Base-by-base conservation (phyloP, 805 yeast genomes). In the Kodamaea neixiangensis region DNA sequence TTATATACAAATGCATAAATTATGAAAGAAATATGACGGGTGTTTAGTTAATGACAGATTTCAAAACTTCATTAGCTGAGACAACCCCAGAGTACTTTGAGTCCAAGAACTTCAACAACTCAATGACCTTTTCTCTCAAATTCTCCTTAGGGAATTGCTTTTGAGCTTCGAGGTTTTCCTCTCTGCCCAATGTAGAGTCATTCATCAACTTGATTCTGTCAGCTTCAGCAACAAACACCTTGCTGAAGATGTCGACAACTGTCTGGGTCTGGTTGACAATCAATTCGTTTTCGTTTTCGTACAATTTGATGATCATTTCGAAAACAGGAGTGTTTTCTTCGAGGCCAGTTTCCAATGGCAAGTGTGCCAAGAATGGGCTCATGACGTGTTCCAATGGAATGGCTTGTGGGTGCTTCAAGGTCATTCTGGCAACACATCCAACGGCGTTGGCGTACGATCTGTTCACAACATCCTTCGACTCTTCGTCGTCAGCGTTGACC, bases 381-480 rank as follows among this genome's bases (percentile, higher is more conserved):
- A 93, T 81, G 50, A 83, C 91, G 53, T 79, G 83, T 55, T 68
- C 72, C 58, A 90, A 71, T 53, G 97, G 97, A 58, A 92, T 83
- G 34, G 86, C 79, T 35, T 71, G 72, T 61, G 82, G 83, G 67
- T 87, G 80, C 65, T 86, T 85, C 67, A 89, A 74, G 11, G 88
- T 81, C 88, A 94, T 79, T 72, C 99, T 84, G 14, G 97, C 92
- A 51, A 92, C 96, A 80, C 98, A 94, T 41, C 99, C 99, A 69
- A 94, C 87, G 3, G 97, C 97, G 69, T 94, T 94, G 53, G 98
- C 97, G 59, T 82, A 83, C 5, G 96, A 83, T 74, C 96, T 81
- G 72, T 86, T 85, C 60, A 89, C 81, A 53, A 83, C 86, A 57
- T 90, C 96, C 62, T 80, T 80, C 31, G 89, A 78, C 67, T 87